Conservation (phyloP, 352 stramenopile genomes). For the Phytophthora ohioensis region DNA sequence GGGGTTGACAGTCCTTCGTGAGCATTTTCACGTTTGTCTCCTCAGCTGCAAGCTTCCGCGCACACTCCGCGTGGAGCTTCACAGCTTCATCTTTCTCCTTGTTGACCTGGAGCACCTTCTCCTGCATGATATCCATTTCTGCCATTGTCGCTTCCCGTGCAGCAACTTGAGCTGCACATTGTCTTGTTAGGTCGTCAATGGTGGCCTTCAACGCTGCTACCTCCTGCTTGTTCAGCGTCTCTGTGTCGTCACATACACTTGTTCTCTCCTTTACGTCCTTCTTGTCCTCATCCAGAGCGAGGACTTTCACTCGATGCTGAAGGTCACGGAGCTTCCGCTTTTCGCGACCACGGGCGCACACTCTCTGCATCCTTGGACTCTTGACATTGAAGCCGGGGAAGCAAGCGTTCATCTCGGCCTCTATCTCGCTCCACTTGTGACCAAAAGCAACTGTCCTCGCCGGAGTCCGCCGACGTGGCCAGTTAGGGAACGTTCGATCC, state of each 20-base stretch:
- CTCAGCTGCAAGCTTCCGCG: no score
- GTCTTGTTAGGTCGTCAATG: no score
- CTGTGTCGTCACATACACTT: neutral
- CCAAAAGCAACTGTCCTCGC: neutral
- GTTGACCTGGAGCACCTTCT: neutral
- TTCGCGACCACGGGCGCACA: neutral
- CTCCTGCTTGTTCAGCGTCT: no score
- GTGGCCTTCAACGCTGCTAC: no score
- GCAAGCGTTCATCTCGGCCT: neutral
- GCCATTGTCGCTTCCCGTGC: no score
- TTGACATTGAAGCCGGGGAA: neutral
- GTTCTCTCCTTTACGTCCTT: neutral
- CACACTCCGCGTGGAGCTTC: neutral
- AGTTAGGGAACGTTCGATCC: constrained; percentile 1
- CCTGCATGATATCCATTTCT: neutral
- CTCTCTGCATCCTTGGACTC: neutral
- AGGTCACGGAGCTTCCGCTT: neutral
- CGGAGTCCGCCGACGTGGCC: neutral
- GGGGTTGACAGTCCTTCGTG: neutral
- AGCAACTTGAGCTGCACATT: no score
- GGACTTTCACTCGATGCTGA: neutral
- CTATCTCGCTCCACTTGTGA: constrained; percentile 2
- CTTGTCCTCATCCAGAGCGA: neutral
- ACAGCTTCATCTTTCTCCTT: neutral
- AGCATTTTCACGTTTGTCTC: neutral